A percentile compares a stretch with the other conserved stretches of the same genome.
These are phyloP conservation scores for Trichoderma asperelloides DNA, from an alignment of 495 filamentous ascomycete species.

Conservation along the genomic window DNA sequence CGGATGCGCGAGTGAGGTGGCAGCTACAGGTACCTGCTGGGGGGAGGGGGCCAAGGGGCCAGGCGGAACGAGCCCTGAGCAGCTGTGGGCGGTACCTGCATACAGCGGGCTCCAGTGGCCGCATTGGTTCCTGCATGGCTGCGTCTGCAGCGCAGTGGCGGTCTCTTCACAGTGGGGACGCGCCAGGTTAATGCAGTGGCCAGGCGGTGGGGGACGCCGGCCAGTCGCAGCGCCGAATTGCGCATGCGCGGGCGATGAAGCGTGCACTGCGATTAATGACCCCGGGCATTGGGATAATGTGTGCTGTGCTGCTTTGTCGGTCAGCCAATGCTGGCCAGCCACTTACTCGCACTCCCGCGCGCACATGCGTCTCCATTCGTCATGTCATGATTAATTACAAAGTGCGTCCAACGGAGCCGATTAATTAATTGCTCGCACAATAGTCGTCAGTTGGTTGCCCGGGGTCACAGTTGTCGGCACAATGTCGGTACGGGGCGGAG, in stretches of 20 bases:
- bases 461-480: background rate
- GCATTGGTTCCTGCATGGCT: conserved; percentile 8
- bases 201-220: background rate
- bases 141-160: conserved; percentile 4
- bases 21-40: background rate
- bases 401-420: background rate
- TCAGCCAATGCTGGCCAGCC: background rate
- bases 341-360: background rate
- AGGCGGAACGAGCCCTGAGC: conserved; percentile 1
- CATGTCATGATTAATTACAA: too few relatives aligned
- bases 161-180: background rate
- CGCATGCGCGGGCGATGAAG: background rate
- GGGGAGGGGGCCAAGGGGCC: background rate
- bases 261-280: background rate
- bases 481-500: conserved; percentile 6
- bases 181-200: background rate
- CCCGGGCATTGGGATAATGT: background rate
- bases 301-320: background rate
- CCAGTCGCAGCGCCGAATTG: background rate
- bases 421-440: background rate
- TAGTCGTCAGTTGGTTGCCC: background rate
- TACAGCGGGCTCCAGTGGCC: background rate
- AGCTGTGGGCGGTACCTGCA: conserved; percentile 5
- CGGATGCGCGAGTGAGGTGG: background rate
- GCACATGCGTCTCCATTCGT: background rate